Percentiles rank a stretch among this genome's conserved stretches.
Evolutionary conservation across 495 filamentous ascomycete genomes (phyloP).

Genomic region (Annulohypoxylon moriforme): DNA sequence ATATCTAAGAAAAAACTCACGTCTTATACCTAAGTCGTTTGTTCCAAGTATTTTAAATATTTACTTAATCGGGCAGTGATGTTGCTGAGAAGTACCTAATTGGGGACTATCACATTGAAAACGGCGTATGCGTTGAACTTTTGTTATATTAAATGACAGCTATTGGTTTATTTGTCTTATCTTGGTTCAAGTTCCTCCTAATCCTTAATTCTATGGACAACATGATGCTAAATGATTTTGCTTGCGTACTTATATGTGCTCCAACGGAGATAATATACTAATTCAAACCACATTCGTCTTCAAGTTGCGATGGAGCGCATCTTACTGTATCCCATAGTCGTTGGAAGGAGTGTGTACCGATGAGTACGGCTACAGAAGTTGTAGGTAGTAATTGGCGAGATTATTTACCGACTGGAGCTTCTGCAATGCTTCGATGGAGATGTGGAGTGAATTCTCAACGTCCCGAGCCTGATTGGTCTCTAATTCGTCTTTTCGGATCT

Average conservation of each 20-base stretch:
- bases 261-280: slow-evolving; percentile 2
- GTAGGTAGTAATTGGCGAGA: slow-evolving; percentile 38
- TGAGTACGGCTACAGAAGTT: slow-evolving; percentile 22
- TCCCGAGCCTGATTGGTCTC: slow-evolving; percentile 20
- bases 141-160: not conserved
- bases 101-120: not conserved
- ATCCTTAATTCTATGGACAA: slow-evolving; percentile 6
- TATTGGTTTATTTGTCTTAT: not conserved
- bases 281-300: not conserved
- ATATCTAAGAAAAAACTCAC: not conserved
- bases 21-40: too few relatives aligned
- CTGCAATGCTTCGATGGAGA: slow-evolving; percentile 32
- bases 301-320: not conserved
- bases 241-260: not conserved
- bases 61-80: too few relatives aligned
- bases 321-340: not conserved
- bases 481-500: slow-evolving; percentile 35
- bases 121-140: not conserved
- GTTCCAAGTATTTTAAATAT: too few relatives aligned
- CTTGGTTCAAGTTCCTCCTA: not conserved
- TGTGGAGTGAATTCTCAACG: slow-evolving; percentile 26
- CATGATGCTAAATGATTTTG: not conserved
- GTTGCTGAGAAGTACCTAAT: not conserved
- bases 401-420: slow-evolving; percentile 44
- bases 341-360: not conserved